Conservation (phyloP, 2,329 filamentous ascomycete genomes). For the Sodiomyces alkalinus region DNA sequence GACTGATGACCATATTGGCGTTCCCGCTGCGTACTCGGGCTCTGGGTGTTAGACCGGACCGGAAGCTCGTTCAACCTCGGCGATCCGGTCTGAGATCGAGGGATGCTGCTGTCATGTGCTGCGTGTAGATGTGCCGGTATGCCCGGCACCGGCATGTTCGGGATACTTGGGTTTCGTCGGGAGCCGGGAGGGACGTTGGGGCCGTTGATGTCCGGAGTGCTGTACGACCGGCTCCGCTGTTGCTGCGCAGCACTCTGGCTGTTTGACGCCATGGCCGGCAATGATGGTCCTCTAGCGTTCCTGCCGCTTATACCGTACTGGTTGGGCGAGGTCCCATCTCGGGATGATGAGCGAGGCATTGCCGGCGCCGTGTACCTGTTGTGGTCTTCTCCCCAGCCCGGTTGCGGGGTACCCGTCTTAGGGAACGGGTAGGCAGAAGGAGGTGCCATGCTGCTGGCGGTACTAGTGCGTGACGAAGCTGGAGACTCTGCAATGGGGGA, state of each 20-base stretch:
- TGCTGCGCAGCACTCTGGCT: conserved; percentile 44
- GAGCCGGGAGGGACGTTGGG: conserved; percentile 30
- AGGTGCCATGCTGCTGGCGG: conserved; percentile 57
- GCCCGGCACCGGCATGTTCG: conserved; percentile 54
- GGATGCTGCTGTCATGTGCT: conserved; percentile 46
- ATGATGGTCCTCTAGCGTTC: conserved; percentile 60
- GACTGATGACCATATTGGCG: conserved; percentile 29
- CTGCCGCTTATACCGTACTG: conserved; percentile 48
- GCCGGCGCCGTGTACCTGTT: conserved; percentile 82
- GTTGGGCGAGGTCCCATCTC: conserved; percentile 55
- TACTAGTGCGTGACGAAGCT: conserved; percentile 59
- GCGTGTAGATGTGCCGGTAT: conserved; percentile 56
- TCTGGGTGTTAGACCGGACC: conserved; percentile 54
- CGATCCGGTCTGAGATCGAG: conserved; percentile 70
- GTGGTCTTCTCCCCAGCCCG: conserved; percentile 55
- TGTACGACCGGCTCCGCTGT: conserved; percentile 75
- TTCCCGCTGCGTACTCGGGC: conserved; percentile 51
- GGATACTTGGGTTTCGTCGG: conserved; percentile 37
- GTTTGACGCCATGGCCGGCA: conserved; percentile 53
- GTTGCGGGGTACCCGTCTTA: conserved; percentile 53
- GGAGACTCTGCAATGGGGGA: conserved; percentile 74
- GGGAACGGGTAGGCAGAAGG: conserved; percentile 50
- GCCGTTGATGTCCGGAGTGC: conserved; percentile 83
- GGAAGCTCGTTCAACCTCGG: conserved; percentile 54
- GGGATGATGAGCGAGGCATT: conserved; percentile 65